A percentile compares a stretch with the other conserved stretches of the same genome.
Evolutionary conservation across 139 green algal species (phyloP).

Genomic region (Monoraphidium neglectum): DNA sequence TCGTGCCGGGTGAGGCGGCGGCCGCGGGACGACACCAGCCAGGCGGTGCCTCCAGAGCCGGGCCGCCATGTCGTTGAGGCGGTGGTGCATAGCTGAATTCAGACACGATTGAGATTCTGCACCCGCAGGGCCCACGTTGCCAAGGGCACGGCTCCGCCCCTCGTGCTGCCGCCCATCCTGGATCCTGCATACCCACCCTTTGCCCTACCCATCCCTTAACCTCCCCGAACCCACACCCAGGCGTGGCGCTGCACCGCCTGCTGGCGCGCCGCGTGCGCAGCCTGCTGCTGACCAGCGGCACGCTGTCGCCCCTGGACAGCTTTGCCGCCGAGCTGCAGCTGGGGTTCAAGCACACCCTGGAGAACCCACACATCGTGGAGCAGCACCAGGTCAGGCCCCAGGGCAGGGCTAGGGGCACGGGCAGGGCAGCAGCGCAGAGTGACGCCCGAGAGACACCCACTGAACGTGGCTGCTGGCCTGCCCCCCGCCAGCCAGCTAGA

Average conservation of each 20-base stretch:
- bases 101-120: neutral
- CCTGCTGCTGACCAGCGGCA: constrained; percentile 93
- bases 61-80: too few relatives aligned
- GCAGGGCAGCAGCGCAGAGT: too few relatives aligned
- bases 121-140: neutral
- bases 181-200: too few relatives aligned
- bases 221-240: neutral
- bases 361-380: constrained; percentile 95
- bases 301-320: constrained; percentile 83
- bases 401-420: too few relatives aligned
- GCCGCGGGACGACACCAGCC: neutral
- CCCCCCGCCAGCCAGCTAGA: too few relatives aligned
- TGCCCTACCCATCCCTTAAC: neutral
- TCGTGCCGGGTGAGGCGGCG: constrained; percentile 56
- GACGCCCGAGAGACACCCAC: too few relatives aligned
- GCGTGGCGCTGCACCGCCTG: constrained; percentile 2
- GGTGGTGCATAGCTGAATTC: neutral
- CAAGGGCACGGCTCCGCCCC: too few relatives aligned
- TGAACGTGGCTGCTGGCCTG: too few relatives aligned
- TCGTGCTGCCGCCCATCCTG: too few relatives aligned
- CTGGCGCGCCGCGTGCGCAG: constrained; percentile 32
- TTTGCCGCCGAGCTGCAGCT: constrained; percentile 91
- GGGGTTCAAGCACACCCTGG: constrained; percentile 84
- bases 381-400: constrained; percentile 55
- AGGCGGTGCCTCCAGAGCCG: too few relatives aligned